Evolutionary conservation across 192 early-diverging fungal species (phyloP), one percentile per base, ranked within the genome.

Genomic region (Coemansia sp.): DNA sequence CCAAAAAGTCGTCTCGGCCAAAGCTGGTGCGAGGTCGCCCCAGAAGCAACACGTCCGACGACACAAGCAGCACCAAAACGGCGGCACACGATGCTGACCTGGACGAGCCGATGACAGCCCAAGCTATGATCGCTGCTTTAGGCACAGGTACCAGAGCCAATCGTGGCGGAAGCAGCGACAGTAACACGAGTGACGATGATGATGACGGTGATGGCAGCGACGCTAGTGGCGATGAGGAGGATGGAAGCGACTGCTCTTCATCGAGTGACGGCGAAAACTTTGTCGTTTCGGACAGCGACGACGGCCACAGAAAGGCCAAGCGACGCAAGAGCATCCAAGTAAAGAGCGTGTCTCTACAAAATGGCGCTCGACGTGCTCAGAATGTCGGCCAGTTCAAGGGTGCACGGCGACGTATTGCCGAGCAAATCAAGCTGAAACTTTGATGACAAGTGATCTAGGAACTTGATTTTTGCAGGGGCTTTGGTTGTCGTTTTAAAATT

Each of bases 401-500:
- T 35, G 72, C 69, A 2, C 68, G 70, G 42, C 75, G 69, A 46
- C 72, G 75, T 2, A 77, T 82, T 53, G 80, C 80, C 4, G 75
- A 82, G 60, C 72, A 73, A 3, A 69, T 82, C 67, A 82, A 77
- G 59, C 65, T 82, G n/a, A 82, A 77, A 58, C 64, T 82, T 61
- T 82, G 55, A 70, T 17, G 30, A 8, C 52, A 49, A 17, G 19
- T n/a, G 13, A 14, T 37, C 17, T 14, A 33, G 8, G 35, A 21
- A 60, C 58, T 37, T 32, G 28, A 17, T 2, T 16, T 19, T 33
- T 16, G 23, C 26, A 21, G 19, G 47, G n/a, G 3, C 19, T 23
- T 50, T 21, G 47, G 21, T 1, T 10, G 19, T 49, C n/a, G 21
- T 23, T 21, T 50, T 50, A 58, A 58, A 58, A 35, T 55, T 21